phyloP scores from a whole-genome alignment of 2,329 filamentous ascomycete genomes.

The Fusarium algeriense region DNA sequence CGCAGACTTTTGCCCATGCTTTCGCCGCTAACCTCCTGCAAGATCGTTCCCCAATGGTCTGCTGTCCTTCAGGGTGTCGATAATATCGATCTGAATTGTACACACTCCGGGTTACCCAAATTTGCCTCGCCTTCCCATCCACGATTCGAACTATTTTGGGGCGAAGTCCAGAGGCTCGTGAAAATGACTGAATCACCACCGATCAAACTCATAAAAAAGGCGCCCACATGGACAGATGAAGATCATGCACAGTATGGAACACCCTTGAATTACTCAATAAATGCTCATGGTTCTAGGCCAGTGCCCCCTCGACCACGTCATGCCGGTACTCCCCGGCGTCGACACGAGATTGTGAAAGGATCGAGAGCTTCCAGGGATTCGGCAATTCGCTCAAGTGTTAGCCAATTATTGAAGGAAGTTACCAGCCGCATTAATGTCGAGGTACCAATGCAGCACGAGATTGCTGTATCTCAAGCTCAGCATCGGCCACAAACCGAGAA shows the following conservation, averaged over 20 bases:
- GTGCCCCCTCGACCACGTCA: not conserved
- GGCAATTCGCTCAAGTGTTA: conserved; percentile 29
- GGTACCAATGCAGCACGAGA: conserved; percentile 9
- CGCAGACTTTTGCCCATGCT: not conserved
- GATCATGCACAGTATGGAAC: conserved; percentile 10
- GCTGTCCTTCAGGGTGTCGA: conserved; percentile 39
- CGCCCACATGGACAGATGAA: conserved; percentile 35
- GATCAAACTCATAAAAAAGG: conserved; percentile 19
- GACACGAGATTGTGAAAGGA: conserved; percentile 16
- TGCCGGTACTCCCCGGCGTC: conserved; percentile 1
- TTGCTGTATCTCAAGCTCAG: conserved; percentile 11
- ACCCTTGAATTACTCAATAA: not conserved
- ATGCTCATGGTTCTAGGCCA: not conserved
- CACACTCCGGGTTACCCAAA: conserved; percentile 36
- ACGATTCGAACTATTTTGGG: conserved; percentile 39
- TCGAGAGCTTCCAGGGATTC: conserved; percentile 19
- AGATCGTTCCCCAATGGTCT: conserved; percentile 42
- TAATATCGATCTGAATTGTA: conserved; percentile 38
- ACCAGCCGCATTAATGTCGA: conserved; percentile 7
- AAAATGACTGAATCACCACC: conserved; percentile 19
- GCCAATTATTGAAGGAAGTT: conserved; percentile 28
- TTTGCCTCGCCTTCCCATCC: conserved; percentile 33
- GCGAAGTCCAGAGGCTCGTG: conserved; percentile 36
- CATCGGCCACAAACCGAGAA: conserved; percentile 16
- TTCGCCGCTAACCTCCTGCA: not conserved